Conservation (phyloP, 768 basidiomycete species). For the Terana coerulea region DNA sequence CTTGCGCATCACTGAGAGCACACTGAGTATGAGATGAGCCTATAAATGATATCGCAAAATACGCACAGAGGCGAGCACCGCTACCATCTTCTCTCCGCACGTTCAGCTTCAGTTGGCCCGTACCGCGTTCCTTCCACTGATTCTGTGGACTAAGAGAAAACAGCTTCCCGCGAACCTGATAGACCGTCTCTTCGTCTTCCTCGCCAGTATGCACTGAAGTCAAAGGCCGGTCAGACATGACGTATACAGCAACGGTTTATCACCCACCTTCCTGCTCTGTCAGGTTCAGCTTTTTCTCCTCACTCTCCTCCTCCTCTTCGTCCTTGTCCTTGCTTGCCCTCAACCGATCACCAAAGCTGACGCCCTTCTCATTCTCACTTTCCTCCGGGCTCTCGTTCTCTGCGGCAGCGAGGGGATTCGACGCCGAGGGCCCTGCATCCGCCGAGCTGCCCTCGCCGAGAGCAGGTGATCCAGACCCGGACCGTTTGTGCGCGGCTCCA, state of each 20-base stretch:
- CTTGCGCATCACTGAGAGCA: conserved; percentile 70
- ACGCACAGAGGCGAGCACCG: conserved; percentile 65
- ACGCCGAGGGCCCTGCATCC: conserved; percentile 11
- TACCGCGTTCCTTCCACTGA: conserved; percentile 78
- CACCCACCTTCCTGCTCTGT: conserved; percentile 67
- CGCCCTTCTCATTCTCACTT: conserved; percentile 10
- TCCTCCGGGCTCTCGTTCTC: conserved; percentile 24
- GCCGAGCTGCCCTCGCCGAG: conserved; percentile 20
- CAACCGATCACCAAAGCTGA: conserved; percentile 60
- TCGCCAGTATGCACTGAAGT: conserved; percentile 68
- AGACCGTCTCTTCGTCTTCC: conserved; percentile 75
- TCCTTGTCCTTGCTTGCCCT: conserved; percentile 60
- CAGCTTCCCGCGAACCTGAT: conserved; percentile 75
- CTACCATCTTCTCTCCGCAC: conserved; percentile 58
- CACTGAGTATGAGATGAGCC: background rate
- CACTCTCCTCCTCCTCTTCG: conserved; percentile 42
- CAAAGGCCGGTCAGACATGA: background rate
- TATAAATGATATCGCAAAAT: background rate
- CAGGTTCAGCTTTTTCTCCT: conserved; percentile 45
- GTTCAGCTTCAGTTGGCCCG: conserved; percentile 68
- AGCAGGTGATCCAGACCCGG: conserved; percentile 19
- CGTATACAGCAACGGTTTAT: background rate
- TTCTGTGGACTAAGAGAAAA: conserved; percentile 53
- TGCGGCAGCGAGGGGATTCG: conserved; percentile 1
- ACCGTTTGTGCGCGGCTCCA: conserved; percentile 50